phyloP scores from a whole-genome alignment of 129 eudicot genomes.

The Scalesia atractyloides region DNA sequence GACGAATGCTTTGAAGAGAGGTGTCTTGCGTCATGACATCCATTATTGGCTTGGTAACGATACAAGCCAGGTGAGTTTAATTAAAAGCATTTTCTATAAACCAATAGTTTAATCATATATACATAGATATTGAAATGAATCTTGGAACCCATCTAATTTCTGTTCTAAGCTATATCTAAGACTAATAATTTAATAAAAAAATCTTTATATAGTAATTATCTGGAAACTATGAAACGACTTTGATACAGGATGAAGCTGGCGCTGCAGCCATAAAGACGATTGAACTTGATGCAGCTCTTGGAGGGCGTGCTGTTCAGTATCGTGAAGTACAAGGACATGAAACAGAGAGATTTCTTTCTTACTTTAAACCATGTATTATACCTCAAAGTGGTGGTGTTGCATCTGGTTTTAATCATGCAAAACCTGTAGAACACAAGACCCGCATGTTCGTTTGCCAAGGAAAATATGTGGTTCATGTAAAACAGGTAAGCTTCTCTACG shows the following conservation, averaged over 20 bases:
- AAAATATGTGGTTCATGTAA: conserved; percentile 87
- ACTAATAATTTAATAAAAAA: background rate
- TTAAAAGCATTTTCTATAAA: background rate
- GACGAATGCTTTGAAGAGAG: conserved; percentile 89
- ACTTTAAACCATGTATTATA: conserved; percentile 95
- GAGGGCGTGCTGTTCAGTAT: conserved; percentile 97
- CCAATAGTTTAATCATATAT: too few relatives aligned
- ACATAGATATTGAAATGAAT: too few relatives aligned
- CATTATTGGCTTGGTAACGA: conserved; percentile 99
- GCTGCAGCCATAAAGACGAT: conserved; percentile 70
- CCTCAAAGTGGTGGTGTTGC: conserved; percentile 91
- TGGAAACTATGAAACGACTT: too few relatives aligned
- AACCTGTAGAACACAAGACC: conserved; percentile 63
- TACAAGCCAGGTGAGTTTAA: conserved; percentile 79
- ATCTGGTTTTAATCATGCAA: conserved; percentile 84
- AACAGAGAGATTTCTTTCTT: conserved; percentile 90
- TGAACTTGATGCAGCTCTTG: conserved; percentile 95
- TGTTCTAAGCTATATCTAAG: too few relatives aligned
- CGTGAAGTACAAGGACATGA: conserved; percentile 99
- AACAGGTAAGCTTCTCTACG: conserved; percentile 55
- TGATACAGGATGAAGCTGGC: conserved; percentile 64
- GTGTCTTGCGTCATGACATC: conserved; percentile 81
- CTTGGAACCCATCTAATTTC: too few relatives aligned
- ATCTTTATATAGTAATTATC: background rate
- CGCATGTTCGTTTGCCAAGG: conserved; percentile 82